Base-by-base conservation (phyloP, 2,329 filamentous ascomycete species). In the Pyrenophora seminiperda region DNA sequence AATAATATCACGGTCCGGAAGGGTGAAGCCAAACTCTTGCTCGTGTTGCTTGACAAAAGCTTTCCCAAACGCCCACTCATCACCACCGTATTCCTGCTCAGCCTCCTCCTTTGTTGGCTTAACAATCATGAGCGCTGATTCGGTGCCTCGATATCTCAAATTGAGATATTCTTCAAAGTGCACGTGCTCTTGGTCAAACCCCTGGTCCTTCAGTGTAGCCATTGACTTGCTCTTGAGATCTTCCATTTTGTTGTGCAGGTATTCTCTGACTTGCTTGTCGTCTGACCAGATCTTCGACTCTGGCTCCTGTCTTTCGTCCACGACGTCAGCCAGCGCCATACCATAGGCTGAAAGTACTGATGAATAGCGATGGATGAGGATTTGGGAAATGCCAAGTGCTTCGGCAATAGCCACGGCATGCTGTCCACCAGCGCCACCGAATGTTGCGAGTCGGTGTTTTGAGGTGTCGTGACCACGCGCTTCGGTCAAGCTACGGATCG, bases 131-230 rank as follows among this genome's bases (percentile, higher is more conserved):
- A 96, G 80, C 1, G 91, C 90, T 6, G 91, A 95, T 68, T 96
- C 91, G 0, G 91, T 96, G 9, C 91, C 91, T 29, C 90, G 84
- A 66, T 96, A 96, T 49, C 92, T 81, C 87, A 97, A 91, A 69
- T 97, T 96, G 48, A 97, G 83, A 66, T 96, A 97, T 68, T 96
- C 89, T 69, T 96, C 91, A 65, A 93, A 96, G 0, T 86, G 81
- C 18, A 96, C 89, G 24, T 90, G 84, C 4, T 82, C 76, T 34
- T 89, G 83, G 1, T 81, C 77, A 66, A 97, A 96, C 0, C 91
- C 92, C 73, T 97, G 92, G 2, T 88, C 86, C 17, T 79, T 77
- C 4, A 97, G 76, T 0, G 84, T 83, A 14, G 79, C 76, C 0
- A 78, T 81, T 0, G 90, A 92, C 66, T 87, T 90, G n/a, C 83